These are phyloP conservation scores for Metahyphopichia silvanorum DNA, from an alignment of 805 yeast genomes.

Conservation along the genomic window DNA sequence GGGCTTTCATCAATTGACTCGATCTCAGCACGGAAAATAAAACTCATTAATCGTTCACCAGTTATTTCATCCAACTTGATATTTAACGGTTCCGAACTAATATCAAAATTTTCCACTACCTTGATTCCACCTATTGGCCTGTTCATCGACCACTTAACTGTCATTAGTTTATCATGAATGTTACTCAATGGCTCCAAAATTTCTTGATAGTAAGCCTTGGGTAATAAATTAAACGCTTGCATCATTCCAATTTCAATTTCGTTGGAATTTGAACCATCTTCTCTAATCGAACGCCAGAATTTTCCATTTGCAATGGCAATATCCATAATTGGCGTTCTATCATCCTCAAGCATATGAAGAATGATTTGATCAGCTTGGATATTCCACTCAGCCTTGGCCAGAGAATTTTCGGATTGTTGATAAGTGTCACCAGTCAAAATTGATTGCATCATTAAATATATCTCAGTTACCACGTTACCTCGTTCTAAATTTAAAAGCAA, in stretches of 20 bases:
- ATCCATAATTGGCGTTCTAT: slow-evolving; percentile 36
- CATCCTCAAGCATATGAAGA: slow-evolving; percentile 39
- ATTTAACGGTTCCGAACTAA: slow-evolving; percentile 35
- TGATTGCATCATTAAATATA: slow-evolving; percentile 33
- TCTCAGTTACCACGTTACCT: slow-evolving; percentile 33
- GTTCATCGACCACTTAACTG: slow-evolving; percentile 41
- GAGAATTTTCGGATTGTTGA: slow-evolving; percentile 11
- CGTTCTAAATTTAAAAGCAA: slow-evolving; percentile 29
- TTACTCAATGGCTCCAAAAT: slow-evolving; percentile 29
- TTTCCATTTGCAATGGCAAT: slow-evolving; percentile 32
- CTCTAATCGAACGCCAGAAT: slow-evolving; percentile 30
- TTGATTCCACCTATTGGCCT: slow-evolving; percentile 41
- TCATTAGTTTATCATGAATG: slow-evolving; percentile 17
- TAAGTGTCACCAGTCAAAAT: slow-evolving; percentile 32
- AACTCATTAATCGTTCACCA: slow-evolving; percentile 35
- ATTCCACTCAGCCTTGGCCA: slow-evolving; percentile 29
- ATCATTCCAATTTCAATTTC: slow-evolving; percentile 32
- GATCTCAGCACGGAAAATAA: slow-evolving; percentile 29
- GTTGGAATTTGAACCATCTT: slow-evolving; percentile 40
- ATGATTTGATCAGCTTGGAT: slow-evolving; percentile 39
- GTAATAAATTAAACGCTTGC: slow-evolving; percentile 35
- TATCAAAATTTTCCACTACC: slow-evolving; percentile 31
- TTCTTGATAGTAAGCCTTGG: slow-evolving; percentile 26
- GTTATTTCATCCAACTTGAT: slow-evolving; percentile 37
- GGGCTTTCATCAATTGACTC: slow-evolving; percentile 20